A percentile compares a stretch with the other conserved stretches of the same genome.
These are phyloP conservation scores for Scheffersomyces segobiensis DNA, from an alignment of 1,139 yeast species.

Conservation along the genomic window DNA sequence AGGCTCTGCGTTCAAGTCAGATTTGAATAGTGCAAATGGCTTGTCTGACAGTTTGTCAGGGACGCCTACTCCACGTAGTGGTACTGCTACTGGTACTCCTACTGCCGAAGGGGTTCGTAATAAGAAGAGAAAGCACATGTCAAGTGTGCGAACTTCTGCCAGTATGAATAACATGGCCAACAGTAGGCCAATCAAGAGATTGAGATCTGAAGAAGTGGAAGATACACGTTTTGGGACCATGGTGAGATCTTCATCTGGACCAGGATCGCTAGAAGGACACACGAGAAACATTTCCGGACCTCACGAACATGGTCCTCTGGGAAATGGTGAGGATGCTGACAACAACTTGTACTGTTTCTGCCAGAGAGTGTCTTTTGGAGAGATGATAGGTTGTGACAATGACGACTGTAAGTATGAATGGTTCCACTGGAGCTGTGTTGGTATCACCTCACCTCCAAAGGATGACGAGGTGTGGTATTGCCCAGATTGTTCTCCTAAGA, in stretches of 20 bases:
- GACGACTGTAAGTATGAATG: conserved; percentile 80
- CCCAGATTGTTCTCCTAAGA: conserved; percentile 59
- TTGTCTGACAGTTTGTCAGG: conserved; percentile 27
- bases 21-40: conserved; percentile 15
- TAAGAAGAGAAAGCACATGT: conserved; percentile 28
- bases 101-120: conserved; percentile 19
- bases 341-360: conserved; percentile 76
- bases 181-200: conserved; percentile 27
- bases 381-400: conserved; percentile 91
- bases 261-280: conserved; percentile 1
- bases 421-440: conserved; percentile 88
- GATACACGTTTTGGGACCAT: conserved; percentile 7
- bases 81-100: conserved; percentile 20
- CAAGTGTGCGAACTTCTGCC: conserved; percentile 15
- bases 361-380: conserved; percentile 82
- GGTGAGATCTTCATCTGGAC: conserved; percentile 8
- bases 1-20: conserved; percentile 2
- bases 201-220: conserved; percentile 23
- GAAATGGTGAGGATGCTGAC: conserved; percentile 61
- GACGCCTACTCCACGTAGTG: conserved; percentile 33
- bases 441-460: conserved; percentile 68
- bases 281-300: not conserved
- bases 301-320: conserved; percentile 9
- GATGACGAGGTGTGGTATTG: conserved; percentile 71
- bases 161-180: conserved; percentile 5